Evolutionary conservation across 1,284 basidiomycete genomes (phyloP).

Genomic region (Malassezia furfur): DNA sequence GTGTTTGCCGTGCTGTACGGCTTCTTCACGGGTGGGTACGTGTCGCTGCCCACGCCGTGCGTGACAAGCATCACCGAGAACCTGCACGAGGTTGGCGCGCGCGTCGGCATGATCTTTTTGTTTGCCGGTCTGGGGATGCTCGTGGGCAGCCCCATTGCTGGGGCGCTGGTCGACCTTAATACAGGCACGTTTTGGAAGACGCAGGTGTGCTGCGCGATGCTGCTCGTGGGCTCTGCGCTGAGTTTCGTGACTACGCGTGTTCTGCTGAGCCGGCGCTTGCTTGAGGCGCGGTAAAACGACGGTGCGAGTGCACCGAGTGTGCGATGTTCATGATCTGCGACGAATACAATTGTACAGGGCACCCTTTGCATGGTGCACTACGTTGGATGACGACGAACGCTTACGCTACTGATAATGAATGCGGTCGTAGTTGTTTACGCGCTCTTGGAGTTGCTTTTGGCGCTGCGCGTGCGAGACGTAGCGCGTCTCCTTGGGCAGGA

Average conservation of each 20-base stretch:
- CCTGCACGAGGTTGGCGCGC: background rate
- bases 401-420: slow-evolving; percentile 16
- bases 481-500: slow-evolving; percentile 4
- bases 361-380: too few species aligned
- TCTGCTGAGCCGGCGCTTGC: background rate
- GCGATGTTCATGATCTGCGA: too few species aligned
- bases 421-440: slow-evolving; percentile 3
- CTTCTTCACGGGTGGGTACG: slow-evolving; percentile 28
- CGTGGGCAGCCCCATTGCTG: slow-evolving; percentile 20
- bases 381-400: too few species aligned
- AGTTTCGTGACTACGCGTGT: background rate
- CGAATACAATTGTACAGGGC: too few species aligned
- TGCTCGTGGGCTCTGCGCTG: background rate
- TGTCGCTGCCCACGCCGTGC: slow-evolving; percentile 21
- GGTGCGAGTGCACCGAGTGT: too few species aligned
- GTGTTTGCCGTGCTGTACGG: slow-evolving; percentile 28
- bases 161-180: slow-evolving; percentile 9
- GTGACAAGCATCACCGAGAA: background rate
- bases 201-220: slow-evolving; percentile 13
- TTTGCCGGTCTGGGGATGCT: slow-evolving; percentile 14
- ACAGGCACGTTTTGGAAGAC: slow-evolving; percentile 3
- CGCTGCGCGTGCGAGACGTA: slow-evolving; percentile 2
- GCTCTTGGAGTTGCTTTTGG: slow-evolving; percentile 3
- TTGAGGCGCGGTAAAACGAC: background rate
- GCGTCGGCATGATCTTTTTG: slow-evolving; percentile 6